phyloP scores from a whole-genome alignment of 2,329 filamentous ascomycete species.

The Gremmenia infestans region DNA sequence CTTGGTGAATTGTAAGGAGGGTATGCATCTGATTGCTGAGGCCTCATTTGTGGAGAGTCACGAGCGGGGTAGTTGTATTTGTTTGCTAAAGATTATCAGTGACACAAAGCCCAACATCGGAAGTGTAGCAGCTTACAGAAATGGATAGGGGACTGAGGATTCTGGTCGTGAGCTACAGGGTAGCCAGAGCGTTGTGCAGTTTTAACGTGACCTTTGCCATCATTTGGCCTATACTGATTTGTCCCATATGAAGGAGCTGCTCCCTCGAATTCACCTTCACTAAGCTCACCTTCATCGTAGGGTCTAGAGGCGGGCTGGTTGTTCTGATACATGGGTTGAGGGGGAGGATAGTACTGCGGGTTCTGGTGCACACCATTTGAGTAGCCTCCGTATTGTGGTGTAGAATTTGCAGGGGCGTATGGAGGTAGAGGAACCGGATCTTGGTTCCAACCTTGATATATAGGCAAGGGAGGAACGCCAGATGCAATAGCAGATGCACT shows the following conservation, averaged over 20 bases:
- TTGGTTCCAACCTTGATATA: slow-evolving; percentile 31
- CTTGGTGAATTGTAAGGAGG: slow-evolving; percentile 23
- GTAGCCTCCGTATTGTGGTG: slow-evolving; percentile 16
- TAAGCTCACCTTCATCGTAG: slow-evolving; percentile 71
- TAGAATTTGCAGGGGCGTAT: slow-evolving; percentile 18
- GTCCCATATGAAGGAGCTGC: slow-evolving; percentile 11
- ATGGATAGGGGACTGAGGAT: slow-evolving; percentile 13
- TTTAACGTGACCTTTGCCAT: slow-evolving; percentile 20
- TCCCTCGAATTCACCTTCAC: slow-evolving; percentile 58
- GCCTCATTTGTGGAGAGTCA: slow-evolving; percentile 15
- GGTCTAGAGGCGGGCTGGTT: slow-evolving; percentile 15
- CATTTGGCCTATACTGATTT: slow-evolving; percentile 29
- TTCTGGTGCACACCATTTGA: slow-evolving; percentile 12
- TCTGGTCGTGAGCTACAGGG: slow-evolving; percentile 15
- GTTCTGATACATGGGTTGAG: slow-evolving; percentile 21
- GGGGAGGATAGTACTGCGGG: slow-evolving; percentile 18
- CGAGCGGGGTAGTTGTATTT: slow-evolving; percentile 15
- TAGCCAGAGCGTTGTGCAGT: slow-evolving; percentile 22
- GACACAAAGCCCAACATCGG: neutral
- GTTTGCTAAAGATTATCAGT: slow-evolving; percentile 15
- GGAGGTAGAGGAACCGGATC: slow-evolving; percentile 22
- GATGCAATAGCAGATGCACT: slow-evolving; percentile 22
- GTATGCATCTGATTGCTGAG: slow-evolving; percentile 24
- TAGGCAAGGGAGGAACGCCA: slow-evolving; percentile 26
- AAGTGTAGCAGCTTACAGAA: slow-evolving; percentile 13